These are phyloP conservation scores for Nannizzia gypsea DNA, from an alignment of 2,329 filamentous ascomycete species.

Conservation along the genomic window DNA sequence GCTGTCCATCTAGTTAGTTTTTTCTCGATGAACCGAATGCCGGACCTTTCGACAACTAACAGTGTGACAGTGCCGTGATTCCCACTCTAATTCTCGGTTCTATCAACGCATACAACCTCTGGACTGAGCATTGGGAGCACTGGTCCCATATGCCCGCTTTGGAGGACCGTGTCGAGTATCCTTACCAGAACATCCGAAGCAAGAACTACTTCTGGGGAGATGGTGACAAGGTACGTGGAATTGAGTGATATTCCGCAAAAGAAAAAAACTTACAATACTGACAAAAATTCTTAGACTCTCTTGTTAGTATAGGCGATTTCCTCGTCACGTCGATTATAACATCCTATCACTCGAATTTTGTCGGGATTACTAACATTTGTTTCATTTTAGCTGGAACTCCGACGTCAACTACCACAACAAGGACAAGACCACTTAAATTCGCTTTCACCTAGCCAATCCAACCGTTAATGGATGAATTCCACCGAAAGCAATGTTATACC, in stretches of 20 bases:
- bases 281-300: background rate
- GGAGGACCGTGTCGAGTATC: constrained; percentile 85
- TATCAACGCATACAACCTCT: constrained; percentile 81
- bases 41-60: background rate
- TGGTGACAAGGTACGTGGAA: constrained; percentile 69
- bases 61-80: constrained; percentile 53
- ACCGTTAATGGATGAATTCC: background rate
- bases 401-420: constrained; percentile 95
- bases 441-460: background rate
- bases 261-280: background rate
- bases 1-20: constrained; percentile 75
- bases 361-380: constrained; percentile 7
- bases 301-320: background rate
- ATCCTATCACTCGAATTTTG: background rate
- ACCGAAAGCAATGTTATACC: background rate
- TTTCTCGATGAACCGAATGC: background rate
- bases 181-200: constrained; percentile 93
- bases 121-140: constrained; percentile 97
- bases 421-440: constrained; percentile 50
- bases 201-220: constrained; percentile 95
- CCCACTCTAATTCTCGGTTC: constrained; percentile 59
- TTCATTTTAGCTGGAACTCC: constrained; percentile 69
- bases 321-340: background rate
- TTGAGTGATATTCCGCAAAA: background rate
- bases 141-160: constrained; percentile 72